Evolutionary conservation across 441 rosid species (phyloP), one percentile per base, ranked within the genome.

Genomic region (Flueggea neowawraea): DNA sequence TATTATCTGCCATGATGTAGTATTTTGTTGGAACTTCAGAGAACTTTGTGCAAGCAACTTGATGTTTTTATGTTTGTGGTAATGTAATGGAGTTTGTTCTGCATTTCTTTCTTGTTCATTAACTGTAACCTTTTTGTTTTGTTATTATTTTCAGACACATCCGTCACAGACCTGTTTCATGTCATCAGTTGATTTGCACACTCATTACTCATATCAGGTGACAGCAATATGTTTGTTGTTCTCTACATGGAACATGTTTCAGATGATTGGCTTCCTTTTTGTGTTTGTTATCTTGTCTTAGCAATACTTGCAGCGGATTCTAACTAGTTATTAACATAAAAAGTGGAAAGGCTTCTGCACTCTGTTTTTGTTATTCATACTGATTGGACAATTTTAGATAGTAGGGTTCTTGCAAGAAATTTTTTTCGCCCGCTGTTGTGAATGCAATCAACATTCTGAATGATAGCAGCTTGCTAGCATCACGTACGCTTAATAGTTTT

Each of bases 101-200:
- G 45, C 45, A 43, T 43, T 6, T 43, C 12, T 43, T 28, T 43
- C 28, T 33, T 61, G 16, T 67, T 31, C 32, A 5, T 55, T 52
- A 15, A 22, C 6, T 12, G 33, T 60, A 52, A 54, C 36, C 58
- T 61, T 16, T 52, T n/a, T 62, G 60, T 65, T 76, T 31, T 65
- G 76, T 5, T 36, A 47, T 69, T 66, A 52, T 68, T 79, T 78
- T 69, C 91, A 95, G 99, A 95, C 99, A 31, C 97, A 91, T 69
- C 98, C 98, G 56, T 77, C 98, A 1, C 98, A 95, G 75, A 86
- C 96, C 58, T 95, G 95, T 79, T 95, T 95, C 82, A 95, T 91
- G 99, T 95, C 98, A 60, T 91, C 98, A 8, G 97, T 95, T 64
- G 98, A 91, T 84, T 86, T 91, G 66, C 99, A 95, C 72, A 91